Base-by-base conservation (phyloP, 2,329 filamentous ascomycete genomes). In the Parastagonospora avenae region DNA sequence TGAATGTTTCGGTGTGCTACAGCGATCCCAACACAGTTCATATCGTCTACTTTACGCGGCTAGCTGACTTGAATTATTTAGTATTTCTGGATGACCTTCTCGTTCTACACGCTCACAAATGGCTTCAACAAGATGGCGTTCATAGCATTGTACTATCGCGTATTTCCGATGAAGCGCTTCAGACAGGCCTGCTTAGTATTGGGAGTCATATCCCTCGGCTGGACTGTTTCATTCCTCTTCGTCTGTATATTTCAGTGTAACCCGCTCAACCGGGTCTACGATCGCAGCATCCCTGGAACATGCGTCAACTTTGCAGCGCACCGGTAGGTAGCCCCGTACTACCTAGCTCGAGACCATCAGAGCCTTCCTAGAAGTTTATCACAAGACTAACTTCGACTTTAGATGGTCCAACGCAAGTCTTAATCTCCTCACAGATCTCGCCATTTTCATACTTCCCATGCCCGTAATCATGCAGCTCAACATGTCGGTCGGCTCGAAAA, bases 51-150 rank as follows among this genome's bases (percentile, higher is more conserved):
- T 1, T 28, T n/a, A 14, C 8, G 11, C 14, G 4, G n/a, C 4
- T n/a, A 9, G 36, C 44, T 48, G 16, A 54, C 37, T 28, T 14
- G 2, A 14, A 4, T 19, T 12, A 15, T 15, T 2, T 38, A 67
- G 63, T 60, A 46, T 29, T 68, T 66, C 50, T 68, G 59, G 53
- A 43, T 63, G 8, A 60, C 63, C 2, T 57, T 63, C 12, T 27
- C 55, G 2, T 64, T 66, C 50, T 66, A 67, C 50, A 61, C 48
- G 6, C 50, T 65, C 14, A 58, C 58, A 12, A 68, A 63, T 24
- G 57, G 54, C 31, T 60, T 66, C 48, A 66, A 62, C 48, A 66
- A 68, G 39, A 59, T 68, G 49, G 60, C 62, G 1, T 64, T 66
- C 32, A 37, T 68, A 2, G 54, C 57, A 6, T 46, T 68, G 4